Evolutionary conservation across 805 yeast genomes (phyloP).

Genomic region (Kurtzmaniella fragi): DNA sequence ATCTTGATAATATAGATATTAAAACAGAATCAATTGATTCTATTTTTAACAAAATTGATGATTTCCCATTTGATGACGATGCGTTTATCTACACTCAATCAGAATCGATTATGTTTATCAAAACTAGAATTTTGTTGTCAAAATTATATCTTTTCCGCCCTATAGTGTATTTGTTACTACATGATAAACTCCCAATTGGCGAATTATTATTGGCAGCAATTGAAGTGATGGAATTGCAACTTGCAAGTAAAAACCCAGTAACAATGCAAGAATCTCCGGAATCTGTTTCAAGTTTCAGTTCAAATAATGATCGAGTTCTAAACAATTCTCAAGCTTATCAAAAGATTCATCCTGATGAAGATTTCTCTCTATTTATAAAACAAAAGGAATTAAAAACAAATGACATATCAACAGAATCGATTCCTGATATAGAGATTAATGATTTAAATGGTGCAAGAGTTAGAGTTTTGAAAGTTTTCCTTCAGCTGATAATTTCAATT

Average conservation of each 20-base stretch:
- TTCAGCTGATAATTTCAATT: conserved; percentile 20
- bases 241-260: not conserved
- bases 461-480: conserved; percentile 21
- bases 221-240: conserved; percentile 7
- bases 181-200: conserved; percentile 20
- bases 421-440: conserved; percentile 12
- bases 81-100: conserved; percentile 28
- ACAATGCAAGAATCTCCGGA: not conserved
- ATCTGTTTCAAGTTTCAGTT: not conserved
- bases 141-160: conserved; percentile 31
- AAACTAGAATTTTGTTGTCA: conserved; percentile 30
- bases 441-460: conserved; percentile 19
- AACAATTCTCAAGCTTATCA: conserved; percentile 19
- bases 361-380: conserved; percentile 22
- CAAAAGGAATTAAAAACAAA: conserved; percentile 2
- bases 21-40: conserved; percentile 5
- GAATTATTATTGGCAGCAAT: conserved; percentile 25
- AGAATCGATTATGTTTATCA: conserved; percentile 33
- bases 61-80: conserved; percentile 30
- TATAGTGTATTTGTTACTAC: conserved; percentile 24
- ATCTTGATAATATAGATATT: conserved; percentile 1
- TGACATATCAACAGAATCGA: conserved; percentile 4
- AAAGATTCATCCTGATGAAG: conserved; percentile 24
- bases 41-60: conserved; percentile 23
- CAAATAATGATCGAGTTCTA: not conserved